Evolutionary conservation across 2,329 filamentous ascomycete genomes (phyloP), one percentile per base, ranked within the genome.

Genomic region (Fusarium phyllophilum): DNA sequence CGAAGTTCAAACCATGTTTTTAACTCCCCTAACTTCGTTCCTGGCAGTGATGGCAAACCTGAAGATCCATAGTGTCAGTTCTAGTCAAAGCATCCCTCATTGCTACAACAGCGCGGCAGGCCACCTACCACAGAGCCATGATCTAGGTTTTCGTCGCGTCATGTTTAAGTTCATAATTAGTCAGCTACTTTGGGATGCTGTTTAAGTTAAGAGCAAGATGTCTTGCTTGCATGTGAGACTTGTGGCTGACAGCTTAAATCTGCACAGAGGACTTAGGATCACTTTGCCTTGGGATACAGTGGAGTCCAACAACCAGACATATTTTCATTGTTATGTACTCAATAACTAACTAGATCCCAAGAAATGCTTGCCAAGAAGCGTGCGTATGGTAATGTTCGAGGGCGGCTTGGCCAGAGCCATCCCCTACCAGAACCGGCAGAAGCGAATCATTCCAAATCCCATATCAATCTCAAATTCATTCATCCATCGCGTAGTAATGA

Each of bases 311-410:
- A 51, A 24, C 31, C 48, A 51, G n/a, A 24, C 24, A 51, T 24
- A 2, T 51, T 24, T 34, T 24, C 31, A 51, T 51, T 51, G 31
- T 13, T 51, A 51, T 51, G 31, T 34, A 34, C 48, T 51, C 1
- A 34, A 24, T 17, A 51, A 51, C n/a, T 51, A 51, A 51, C 31
- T 51, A 51, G 48, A 34, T 34, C 29, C 15, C 48, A 51, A 51
- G 48, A 51, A 34, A 51, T 51, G 48, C 48, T 51, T 51, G 48
- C 48, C 48, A 34, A 34, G 48, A 51, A 51, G 48, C 48, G 48
- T 51, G 48, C 18, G 48, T 12, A 20, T 34, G 48, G 48, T 51
- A 24, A 24, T 14, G 48, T 18, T 24, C 15, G 31, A 51, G 48
- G 31, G 31, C 48, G 6, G 48, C 48, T 51, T 51, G 48, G 48